These are phyloP conservation scores for Lactifluus rugatus DNA, from an alignment of 768 basidiomycete genomes.

Conservation along the genomic window DNA sequence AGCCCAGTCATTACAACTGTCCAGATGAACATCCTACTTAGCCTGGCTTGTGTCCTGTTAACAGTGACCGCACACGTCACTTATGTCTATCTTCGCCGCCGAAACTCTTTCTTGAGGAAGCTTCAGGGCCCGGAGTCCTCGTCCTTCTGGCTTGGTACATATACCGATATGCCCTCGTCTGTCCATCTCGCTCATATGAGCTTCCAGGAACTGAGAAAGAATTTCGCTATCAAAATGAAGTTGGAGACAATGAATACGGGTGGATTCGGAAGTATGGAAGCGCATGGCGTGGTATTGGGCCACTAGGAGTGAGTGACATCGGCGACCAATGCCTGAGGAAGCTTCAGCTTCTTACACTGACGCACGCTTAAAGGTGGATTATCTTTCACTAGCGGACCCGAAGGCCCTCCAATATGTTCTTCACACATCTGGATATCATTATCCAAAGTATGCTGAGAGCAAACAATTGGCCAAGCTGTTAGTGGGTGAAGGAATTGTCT, in stretches of 20 bases:
- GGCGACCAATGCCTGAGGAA: background rate
- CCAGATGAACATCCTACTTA: slow-evolving; percentile 6
- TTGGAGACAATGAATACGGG: slow-evolving; percentile 23
- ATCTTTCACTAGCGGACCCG: background rate
- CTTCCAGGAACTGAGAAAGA: slow-evolving; percentile 22
- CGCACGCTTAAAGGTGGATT: background rate
- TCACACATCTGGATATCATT: slow-evolving; percentile 26
- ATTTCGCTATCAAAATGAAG: slow-evolving; percentile 21
- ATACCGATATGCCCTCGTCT: background rate
- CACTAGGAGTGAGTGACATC: slow-evolving; percentile 19
- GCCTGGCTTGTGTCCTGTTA: background rate
- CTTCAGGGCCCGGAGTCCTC: slow-evolving; percentile 10
- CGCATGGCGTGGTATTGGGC: slow-evolving; percentile 19
- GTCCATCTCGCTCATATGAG: background rate
- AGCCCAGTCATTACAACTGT: background rate
- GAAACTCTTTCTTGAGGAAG: slow-evolving; percentile 10
- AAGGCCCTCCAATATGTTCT: slow-evolving; percentile 26
- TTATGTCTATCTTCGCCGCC: slow-evolving; percentile 6
- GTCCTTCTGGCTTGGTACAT: slow-evolving; percentile 8
- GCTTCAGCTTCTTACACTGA: background rate
- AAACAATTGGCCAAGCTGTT: slow-evolving; percentile 13
- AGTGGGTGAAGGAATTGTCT: slow-evolving; percentile 20
- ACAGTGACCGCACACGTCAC: background rate
- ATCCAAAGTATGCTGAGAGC: slow-evolving; percentile 10
- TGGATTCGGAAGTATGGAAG: slow-evolving; percentile 25